Conservation (phyloP, 2,329 filamentous ascomycete genomes). For the Fusarium staphyleae region DNA sequence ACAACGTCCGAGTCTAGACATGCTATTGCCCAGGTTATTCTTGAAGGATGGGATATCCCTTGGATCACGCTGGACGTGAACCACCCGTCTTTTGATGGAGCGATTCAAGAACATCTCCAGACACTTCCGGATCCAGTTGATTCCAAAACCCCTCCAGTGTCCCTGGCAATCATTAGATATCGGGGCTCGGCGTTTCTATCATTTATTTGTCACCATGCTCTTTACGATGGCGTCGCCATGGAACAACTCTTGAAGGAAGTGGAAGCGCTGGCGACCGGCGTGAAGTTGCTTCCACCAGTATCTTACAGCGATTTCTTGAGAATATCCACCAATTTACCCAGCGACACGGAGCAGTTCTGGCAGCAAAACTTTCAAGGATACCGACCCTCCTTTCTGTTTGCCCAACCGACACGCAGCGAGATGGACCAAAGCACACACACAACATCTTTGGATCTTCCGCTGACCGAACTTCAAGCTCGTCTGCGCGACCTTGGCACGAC, state of each 20-base stretch:
- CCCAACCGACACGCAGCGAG: slow-evolving; percentile 25
- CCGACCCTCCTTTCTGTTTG: slow-evolving; percentile 43
- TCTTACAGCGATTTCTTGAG: slow-evolving; percentile 70
- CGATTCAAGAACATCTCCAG: slow-evolving; percentile 51
- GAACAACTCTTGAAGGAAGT: slow-evolving; percentile 73
- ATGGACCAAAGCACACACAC: slow-evolving; percentile 43
- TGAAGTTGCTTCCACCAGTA: slow-evolving; percentile 56
- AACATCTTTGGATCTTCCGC: slow-evolving; percentile 45
- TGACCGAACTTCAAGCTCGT: slow-evolving; percentile 56
- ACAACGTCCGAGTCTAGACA: slow-evolving; percentile 65
- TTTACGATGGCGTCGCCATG: slow-evolving; percentile 87
- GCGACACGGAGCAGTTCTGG: slow-evolving; percentile 72
- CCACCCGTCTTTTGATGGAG: slow-evolving; percentile 46
- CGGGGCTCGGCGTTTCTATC: slow-evolving; percentile 50
- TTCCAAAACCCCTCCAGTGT: slow-evolving; percentile 54
- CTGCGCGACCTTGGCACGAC: slow-evolving; percentile 64
- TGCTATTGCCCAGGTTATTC: slow-evolving; percentile 76
- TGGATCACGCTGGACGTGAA: slow-evolving; percentile 51
- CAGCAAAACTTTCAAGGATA: slow-evolving; percentile 60
- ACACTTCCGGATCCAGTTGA: slow-evolving; percentile 52
- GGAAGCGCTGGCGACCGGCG: slow-evolving; percentile 61
- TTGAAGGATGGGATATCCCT: slow-evolving; percentile 54
- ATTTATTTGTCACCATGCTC: slow-evolving; percentile 74
- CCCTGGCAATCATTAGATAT: slow-evolving; percentile 51
- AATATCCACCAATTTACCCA: slow-evolving; percentile 59